A percentile compares a stretch with the other conserved stretches of the same genome.
phyloP scores from a whole-genome alignment of 2,329 filamentous ascomycete species.

The Fusarium abutilonis region DNA sequence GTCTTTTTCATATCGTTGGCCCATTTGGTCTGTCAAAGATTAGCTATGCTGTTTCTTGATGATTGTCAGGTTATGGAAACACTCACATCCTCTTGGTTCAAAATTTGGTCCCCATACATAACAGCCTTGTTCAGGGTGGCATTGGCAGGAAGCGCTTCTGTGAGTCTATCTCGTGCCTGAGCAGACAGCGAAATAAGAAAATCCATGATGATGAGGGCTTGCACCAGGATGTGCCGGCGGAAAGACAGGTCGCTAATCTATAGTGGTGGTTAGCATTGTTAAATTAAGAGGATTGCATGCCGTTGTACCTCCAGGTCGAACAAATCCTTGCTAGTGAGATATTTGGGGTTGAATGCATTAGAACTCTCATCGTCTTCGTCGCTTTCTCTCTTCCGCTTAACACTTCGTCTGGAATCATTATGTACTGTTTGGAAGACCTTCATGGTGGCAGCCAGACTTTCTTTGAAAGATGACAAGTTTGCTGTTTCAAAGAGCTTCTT shows the following conservation, averaged over 20 bases:
- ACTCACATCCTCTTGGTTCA: conserved; percentile 85
- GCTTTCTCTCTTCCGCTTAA: conserved; percentile 74
- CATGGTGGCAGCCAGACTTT: conserved; percentile 74
- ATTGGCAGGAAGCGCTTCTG: conserved; percentile 62
- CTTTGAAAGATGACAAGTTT: conserved; percentile 83
- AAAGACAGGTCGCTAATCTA: conserved; percentile 92
- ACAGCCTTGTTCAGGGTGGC: conserved; percentile 84
- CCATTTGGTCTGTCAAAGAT: conserved; percentile 75
- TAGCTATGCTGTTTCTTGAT: not conserved
- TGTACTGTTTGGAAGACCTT: conserved; percentile 63
- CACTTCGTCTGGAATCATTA: conserved; percentile 71
- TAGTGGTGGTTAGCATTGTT: conserved; percentile 38
- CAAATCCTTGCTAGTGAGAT: conserved; percentile 94
- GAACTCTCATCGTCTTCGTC: conserved; percentile 62
- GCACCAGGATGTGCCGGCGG: conserved; percentile 90
- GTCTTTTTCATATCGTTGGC: conserved; percentile 77
- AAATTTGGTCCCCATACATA: conserved; percentile 75
- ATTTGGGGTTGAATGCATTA: conserved; percentile 87
- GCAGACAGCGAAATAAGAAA: conserved; percentile 92
- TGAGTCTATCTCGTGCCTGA: conserved; percentile 77
- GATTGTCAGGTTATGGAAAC: not conserved
- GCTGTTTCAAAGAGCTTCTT: conserved; percentile 78
- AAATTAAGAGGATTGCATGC: too few relatives aligned
- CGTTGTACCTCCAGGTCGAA: conserved; percentile 86
- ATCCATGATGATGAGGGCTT: conserved; percentile 92